Base-by-base conservation (phyloP, 768 basidiomycete species). In the Lactifluus echinatus region DNA sequence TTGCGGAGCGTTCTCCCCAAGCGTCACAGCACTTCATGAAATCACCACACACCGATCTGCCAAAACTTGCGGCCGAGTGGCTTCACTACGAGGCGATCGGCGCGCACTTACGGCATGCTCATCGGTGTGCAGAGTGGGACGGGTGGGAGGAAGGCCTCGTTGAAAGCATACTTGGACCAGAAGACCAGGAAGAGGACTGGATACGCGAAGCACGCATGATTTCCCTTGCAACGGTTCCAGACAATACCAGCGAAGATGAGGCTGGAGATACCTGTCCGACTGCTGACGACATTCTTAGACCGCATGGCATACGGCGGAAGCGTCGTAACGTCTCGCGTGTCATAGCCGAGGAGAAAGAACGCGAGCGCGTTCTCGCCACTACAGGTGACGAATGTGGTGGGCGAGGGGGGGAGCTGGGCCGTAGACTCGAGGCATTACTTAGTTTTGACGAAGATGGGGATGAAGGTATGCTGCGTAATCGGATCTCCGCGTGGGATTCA, bases 101-200 rank as follows among this genome's bases (percentile, higher is more conserved):
- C 4, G 75, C 78, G 43, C 78, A 82, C 2, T 72, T 89, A 50
- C 81, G 90, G 45, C 76, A 84, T 71, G 87, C 85, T 3, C 89
- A 93, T 68, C 82, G 88, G 26, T 88, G 84, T 62, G 80, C 77
- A 34, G 89, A 93, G 66, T 92, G 89, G 89, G 89, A 92, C 63
- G 90, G 89, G 2, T 93, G 90, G 89, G 89, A 93, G 66, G 89
- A 92, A 66, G 89, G 88, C 0, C 74, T 93, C 17, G 79, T 87
- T 1, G 81, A 83, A 5, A 83, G 81, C 56, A 87, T 90, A 31
- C 74, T 92, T 19, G 88, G 87, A 1, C 78, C 82, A 0, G 84
- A 81, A 63, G 87, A 88, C 19, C 68, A 76, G 48, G 84, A 89
- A 63, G 80, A 80, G 5, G 84, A 85, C 50, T 89, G 86, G 87